Conservation (phyloP, 2,329 filamentous ascomycete species). For the Curvularia hawaiiensis region DNA sequence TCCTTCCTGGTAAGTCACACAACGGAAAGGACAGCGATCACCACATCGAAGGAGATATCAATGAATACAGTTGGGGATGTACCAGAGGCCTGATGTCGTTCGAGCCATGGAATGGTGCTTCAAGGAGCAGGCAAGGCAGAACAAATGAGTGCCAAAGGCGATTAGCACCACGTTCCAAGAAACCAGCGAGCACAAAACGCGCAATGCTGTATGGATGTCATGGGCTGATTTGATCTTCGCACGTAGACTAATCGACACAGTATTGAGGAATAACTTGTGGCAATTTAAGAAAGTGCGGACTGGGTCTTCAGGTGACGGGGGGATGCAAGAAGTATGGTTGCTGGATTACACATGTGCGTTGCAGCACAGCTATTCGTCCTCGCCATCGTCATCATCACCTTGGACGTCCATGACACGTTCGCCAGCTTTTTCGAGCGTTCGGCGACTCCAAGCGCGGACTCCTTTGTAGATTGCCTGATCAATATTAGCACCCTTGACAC, state of each 20-base stretch:
- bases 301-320: neutral
- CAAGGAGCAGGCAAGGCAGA: slow-evolving; percentile 28
- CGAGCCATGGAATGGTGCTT: slow-evolving; percentile 29
- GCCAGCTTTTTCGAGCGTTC: slow-evolving; percentile 75
- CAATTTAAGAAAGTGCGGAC: slow-evolving; percentile 96
- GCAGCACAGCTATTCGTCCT: slow-evolving; percentile 48
- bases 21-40: neutral
- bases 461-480: slow-evolving; percentile 77
- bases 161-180: slow-evolving; percentile 36
- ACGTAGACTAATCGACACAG: slow-evolving; percentile 95
- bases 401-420: slow-evolving; percentile 85
- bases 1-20: too few relatives aligned
- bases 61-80: slow-evolving; percentile 21
- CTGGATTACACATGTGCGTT: neutral
- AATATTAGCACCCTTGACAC: slow-evolving; percentile 14
- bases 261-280: slow-evolving; percentile 72
- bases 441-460: slow-evolving; percentile 74
- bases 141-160: slow-evolving; percentile 31
- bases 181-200: slow-evolving; percentile 42
- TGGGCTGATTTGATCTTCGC: slow-evolving; percentile 70
- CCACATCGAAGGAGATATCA: neutral
- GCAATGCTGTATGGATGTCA: slow-evolving; percentile 33
- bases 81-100: slow-evolving; percentile 30
- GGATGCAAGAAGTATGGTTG: neutral
- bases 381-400: slow-evolving; percentile 60